These are phyloP conservation scores for Coemansia guatemalensis DNA, from an alignment of 192 early-diverging fungal genomes.

Conservation along the genomic window DNA sequence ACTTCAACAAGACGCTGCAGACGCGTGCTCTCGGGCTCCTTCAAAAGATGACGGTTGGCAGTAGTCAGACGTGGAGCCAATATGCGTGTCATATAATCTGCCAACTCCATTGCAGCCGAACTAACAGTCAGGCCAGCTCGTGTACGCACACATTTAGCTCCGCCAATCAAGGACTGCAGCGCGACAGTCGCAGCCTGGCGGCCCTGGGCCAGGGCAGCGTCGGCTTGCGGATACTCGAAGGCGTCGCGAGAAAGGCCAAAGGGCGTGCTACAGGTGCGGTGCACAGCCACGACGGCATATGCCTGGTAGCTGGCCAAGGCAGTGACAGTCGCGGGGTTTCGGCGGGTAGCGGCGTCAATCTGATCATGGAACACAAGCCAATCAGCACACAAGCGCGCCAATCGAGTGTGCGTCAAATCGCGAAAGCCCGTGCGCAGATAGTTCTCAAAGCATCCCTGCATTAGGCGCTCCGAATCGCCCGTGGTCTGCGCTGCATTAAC, in stretches of 20 bases:
- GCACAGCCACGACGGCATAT: conserved; percentile 72
- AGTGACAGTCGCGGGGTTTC: conserved; percentile 37
- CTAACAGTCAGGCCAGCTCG: conserved; percentile 53
- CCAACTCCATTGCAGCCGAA: conserved; percentile 57
- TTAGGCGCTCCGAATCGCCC: conserved; percentile 85
- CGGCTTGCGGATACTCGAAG: conserved; percentile 72
- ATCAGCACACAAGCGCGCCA: conserved; percentile 62
- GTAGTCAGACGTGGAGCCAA: conserved; percentile 73
- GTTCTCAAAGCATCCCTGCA: conserved; percentile 92
- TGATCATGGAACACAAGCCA: conserved; percentile 85
- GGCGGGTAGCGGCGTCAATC: conserved; percentile 47
- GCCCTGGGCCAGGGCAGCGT: conserved; percentile 64
- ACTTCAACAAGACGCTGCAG: conserved; percentile 35
- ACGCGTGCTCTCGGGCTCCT: conserved; percentile 26
- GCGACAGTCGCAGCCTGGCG: conserved; percentile 60
- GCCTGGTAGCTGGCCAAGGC: conserved; percentile 66
- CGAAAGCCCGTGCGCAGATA: conserved; percentile 79
- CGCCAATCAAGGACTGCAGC: conserved; percentile 43
- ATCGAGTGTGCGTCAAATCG: conserved; percentile 67
- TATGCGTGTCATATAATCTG: conserved; percentile 71
- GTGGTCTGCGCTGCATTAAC: conserved; percentile 49
- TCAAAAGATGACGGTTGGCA: conserved; percentile 56
- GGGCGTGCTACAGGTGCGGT: conserved; percentile 77
- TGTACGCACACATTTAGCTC: conserved; percentile 50
- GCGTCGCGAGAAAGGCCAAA: conserved; percentile 55